Conservation (phyloP, 768 basidiomycete species). For the Boletus pseudo-olivaceus region DNA sequence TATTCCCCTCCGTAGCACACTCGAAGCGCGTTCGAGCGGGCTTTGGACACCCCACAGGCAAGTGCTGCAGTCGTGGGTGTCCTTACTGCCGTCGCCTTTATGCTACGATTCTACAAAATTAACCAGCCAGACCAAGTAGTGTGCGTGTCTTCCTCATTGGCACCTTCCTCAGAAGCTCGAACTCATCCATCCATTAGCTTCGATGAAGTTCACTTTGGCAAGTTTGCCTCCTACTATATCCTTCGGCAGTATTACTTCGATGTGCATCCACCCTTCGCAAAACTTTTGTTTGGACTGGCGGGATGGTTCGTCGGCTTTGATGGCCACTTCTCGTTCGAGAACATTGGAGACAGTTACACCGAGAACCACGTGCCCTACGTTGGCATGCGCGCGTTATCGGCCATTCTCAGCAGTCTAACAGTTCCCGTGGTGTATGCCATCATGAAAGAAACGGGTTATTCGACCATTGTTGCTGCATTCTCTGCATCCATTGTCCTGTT, state of each 20-base stretch:
- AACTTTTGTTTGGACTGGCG: constrained; percentile 88
- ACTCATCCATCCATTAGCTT: constrained; percentile 50
- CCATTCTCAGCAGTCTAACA: constrained; percentile 86
- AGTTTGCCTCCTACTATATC: constrained; percentile 95
- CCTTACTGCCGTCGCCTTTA: constrained; percentile 75
- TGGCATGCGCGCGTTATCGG: constrained; percentile 90
- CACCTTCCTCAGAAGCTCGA: not conserved
- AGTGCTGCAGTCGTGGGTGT: constrained; percentile 59
- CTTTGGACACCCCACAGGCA: constrained; percentile 59
- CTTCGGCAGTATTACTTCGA: constrained; percentile 96
- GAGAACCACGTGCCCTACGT: constrained; percentile 87
- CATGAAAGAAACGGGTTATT: constrained; percentile 98
- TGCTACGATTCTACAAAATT: constrained; percentile 89
- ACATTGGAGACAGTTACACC: constrained; percentile 92
- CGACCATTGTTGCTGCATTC: constrained; percentile 85
- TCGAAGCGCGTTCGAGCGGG: constrained; percentile 57
- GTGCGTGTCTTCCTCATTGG: constrained; percentile 44
- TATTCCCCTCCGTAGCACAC: constrained; percentile 40
- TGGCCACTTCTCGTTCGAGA: constrained; percentile 90
- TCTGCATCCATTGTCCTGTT: constrained; percentile 84
- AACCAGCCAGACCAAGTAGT: constrained; percentile 93
- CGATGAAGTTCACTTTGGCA: constrained; percentile 98
- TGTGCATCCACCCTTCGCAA: constrained; percentile 96
- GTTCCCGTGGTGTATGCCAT: constrained; percentile 90
- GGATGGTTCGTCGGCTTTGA: constrained; percentile 98